Evolutionary conservation across 495 filamentous ascomycete genomes (phyloP).

Genomic region (Xylaria telfairii): DNA sequence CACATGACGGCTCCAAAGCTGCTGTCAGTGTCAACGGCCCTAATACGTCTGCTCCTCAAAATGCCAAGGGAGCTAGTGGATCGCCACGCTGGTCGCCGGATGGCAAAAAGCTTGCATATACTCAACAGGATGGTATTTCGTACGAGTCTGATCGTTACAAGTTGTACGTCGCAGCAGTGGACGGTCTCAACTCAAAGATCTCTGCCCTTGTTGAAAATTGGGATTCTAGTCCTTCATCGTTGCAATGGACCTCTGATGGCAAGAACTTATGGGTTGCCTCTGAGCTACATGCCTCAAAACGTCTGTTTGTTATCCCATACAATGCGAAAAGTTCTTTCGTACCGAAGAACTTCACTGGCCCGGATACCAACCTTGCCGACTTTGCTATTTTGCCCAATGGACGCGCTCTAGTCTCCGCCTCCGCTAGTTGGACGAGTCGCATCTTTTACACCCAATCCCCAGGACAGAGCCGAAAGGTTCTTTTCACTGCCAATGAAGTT

Average conservation of each 20-base stretch:
- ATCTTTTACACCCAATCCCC: conserved; percentile 69
- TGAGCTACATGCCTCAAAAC: conserved; percentile 65
- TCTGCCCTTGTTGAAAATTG: conserved; percentile 53
- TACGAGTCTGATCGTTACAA: conserved; percentile 61
- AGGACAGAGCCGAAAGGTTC: conserved; percentile 71
- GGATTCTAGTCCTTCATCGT: conserved; percentile 61
- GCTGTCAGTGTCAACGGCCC: conserved; percentile 44
- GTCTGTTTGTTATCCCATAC: conserved; percentile 61
- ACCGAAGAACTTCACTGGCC: conserved; percentile 56
- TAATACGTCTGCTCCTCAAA: background rate
- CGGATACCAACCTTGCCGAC: conserved; percentile 60
- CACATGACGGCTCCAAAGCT: conserved; percentile 56
- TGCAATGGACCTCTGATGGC: conserved; percentile 62
- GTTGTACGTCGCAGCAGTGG: conserved; percentile 36
- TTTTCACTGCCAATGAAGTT: conserved; percentile 74
- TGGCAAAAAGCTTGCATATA: conserved; percentile 68
- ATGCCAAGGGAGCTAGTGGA: conserved; percentile 63
- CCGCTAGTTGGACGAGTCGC: conserved; percentile 50
- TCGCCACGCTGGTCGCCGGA: conserved; percentile 71
- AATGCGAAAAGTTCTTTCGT: conserved; percentile 49
- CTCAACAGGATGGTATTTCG: conserved; percentile 68
- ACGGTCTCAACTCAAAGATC: conserved; percentile 52
- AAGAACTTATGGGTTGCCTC: conserved; percentile 60
- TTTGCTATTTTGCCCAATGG: conserved; percentile 52
- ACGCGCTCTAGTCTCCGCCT: conserved; percentile 35